Base-by-base conservation (phyloP, 2,329 filamentous ascomycete genomes). In the Diaporthe longicolla region DNA sequence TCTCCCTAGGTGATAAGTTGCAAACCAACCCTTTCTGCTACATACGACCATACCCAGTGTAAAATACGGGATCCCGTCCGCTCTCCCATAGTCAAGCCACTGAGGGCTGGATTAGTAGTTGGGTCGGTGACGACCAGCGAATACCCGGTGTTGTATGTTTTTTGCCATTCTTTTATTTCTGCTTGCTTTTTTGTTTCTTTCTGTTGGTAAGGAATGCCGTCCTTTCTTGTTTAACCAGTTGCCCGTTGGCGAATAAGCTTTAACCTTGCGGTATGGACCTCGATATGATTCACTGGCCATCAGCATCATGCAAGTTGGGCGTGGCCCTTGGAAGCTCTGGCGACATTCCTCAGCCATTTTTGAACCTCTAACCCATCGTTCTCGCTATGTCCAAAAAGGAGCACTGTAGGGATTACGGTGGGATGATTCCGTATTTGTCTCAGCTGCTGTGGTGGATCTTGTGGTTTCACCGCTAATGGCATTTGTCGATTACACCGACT, bases 101-200 rank as follows among this genome's bases (percentile, higher is more conserved):
- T 71, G 55, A 71, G 43, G 55, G 61, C 45, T 32, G 29, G 29
- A 32, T 32, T 32, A 32, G 29, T 32, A 32, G 29, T 32, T 32
- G 29, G 29, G 29, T 32, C 29, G 29, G 29, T 32, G 29, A 32
- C 29, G 29, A 32, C 29, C 29, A 32, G 29, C 29, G 29, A 32
- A 71, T 71, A 61, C 69, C 69, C 55, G 69, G 69, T 71, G 69
- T 61, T 71, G 69, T 52, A 54, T 71, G 52, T 40, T 59, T 61
- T 61, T 43, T 15, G 7, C 11, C 6, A 15, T 10, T 1, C 3
- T 43, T 13, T 15, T 11, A 43, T 43, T 32, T 32, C 29, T 32
- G 29, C 4, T 32, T 32, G 3, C 29, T 32, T 32, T 32, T 32
- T 32, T 32, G 29, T 29, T 32, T 32, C 29, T 29, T 29, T 29